phyloP scores from a whole-genome alignment of 768 basidiomycete species.

The Cantharellus anzutake region DNA sequence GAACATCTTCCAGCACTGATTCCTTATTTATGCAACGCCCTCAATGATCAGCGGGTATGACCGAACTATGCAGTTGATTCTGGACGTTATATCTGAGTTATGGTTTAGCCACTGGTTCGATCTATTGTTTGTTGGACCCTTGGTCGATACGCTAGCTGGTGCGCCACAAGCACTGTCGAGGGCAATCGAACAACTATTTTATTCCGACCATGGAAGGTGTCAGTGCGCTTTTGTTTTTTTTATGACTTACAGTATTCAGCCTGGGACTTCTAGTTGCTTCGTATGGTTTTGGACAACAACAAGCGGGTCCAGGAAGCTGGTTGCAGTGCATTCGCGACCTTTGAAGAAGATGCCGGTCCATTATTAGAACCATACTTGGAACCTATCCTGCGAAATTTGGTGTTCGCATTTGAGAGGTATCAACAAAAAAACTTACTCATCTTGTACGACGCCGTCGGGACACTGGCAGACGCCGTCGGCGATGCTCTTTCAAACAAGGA shows the following conservation, averaged over 20 bases:
- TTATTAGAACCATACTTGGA: conserved; percentile 87
- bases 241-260: not conserved
- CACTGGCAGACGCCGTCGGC: conserved; percentile 91
- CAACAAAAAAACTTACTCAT: conserved; percentile 99
- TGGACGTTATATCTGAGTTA: not conserved
- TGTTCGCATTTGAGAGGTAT: conserved; percentile 93
- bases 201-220: conserved; percentile 98
- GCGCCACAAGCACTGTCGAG: conserved; percentile 62
- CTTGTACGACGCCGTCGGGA: conserved; percentile 96
- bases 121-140: conserved; percentile 99
- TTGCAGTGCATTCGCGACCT: conserved; percentile 94
- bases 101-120: conserved; percentile 60
- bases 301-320: conserved; percentile 99
- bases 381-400: conserved; percentile 84
- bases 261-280: conserved; percentile 50
- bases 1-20: conserved; percentile 87
- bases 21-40: conserved; percentile 77
- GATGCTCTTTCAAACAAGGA: conserved; percentile 64
- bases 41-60: conserved; percentile 79
- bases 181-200: conserved; percentile 82
- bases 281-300: conserved; percentile 95
- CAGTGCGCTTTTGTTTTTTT: conserved; percentile 14
- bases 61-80: not conserved
- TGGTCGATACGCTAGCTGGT: conserved; percentile 98
- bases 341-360: conserved; percentile 89